These are phyloP conservation scores for Aaosphaeria arxii DNA, from an alignment of 2,329 filamentous ascomycete species.

Conservation along the genomic window DNA sequence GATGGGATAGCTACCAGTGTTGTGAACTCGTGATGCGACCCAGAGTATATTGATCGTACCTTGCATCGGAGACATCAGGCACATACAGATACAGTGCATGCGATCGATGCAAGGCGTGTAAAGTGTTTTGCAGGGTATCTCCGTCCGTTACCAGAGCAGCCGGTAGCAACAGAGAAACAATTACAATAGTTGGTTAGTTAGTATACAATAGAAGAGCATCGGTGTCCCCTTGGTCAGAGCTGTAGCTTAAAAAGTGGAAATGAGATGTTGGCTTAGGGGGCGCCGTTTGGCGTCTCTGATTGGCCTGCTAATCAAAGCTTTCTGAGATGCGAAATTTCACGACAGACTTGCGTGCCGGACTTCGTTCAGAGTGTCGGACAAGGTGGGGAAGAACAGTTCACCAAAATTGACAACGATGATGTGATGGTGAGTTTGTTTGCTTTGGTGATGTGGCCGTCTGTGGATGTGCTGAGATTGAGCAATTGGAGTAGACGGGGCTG, in stretches of 20 bases:
- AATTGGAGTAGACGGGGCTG: background rate
- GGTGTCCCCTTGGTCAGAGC: background rate
- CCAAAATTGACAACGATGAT: background rate
- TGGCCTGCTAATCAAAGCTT: conserved; percentile 18
- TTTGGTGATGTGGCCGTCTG: background rate
- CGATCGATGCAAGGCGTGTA: too few relatives aligned
- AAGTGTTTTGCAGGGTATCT: too few relatives aligned
- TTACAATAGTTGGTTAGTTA: too few relatives aligned
- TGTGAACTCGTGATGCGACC: too few relatives aligned
- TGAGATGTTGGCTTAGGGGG: conserved; percentile 6
- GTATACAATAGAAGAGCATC: too few relatives aligned
- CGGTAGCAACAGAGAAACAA: too few relatives aligned
- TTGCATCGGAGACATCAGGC: too few relatives aligned
- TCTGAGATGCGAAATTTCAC: conserved; percentile 3
- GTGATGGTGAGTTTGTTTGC: background rate
- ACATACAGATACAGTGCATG: too few relatives aligned
- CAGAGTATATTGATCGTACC: too few relatives aligned
- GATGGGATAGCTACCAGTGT: too few relatives aligned
- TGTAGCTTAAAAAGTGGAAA: conserved; percentile 35
- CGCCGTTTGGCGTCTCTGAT: conserved; percentile 11
- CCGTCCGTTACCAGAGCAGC: too few relatives aligned
- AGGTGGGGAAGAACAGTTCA: background rate
- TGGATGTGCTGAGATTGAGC: background rate
- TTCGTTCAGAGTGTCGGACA: background rate
- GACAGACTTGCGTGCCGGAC: background rate